Evolutionary conservation across 306 rosid species (phyloP).

Genomic region (Canavalia ensiformis): DNA sequence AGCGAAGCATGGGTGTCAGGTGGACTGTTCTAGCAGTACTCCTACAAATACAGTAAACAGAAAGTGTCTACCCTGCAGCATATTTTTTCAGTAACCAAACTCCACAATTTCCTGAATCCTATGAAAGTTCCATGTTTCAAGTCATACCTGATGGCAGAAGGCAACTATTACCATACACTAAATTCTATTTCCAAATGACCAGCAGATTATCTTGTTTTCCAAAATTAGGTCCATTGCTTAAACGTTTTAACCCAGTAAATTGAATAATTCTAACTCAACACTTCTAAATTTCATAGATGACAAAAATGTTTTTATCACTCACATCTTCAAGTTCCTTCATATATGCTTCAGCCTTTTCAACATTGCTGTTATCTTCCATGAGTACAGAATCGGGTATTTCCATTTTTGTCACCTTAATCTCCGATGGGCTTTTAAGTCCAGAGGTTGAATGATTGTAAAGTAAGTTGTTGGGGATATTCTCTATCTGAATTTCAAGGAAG

Average conservation of each 20-base stretch:
- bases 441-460: slow-evolving; percentile 43
- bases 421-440: slow-evolving; percentile 56
- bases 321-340: slow-evolving; percentile 89
- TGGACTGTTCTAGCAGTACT: background rate
- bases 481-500: slow-evolving; percentile 54
- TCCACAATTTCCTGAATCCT: slow-evolving; percentile 17
- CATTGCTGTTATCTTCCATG: slow-evolving; percentile 70
- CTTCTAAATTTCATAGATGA: slow-evolving; percentile 21
- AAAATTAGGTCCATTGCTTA: slow-evolving; percentile 1
- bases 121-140: background rate
- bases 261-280: slow-evolving; percentile 21
- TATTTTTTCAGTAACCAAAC: slow-evolving; percentile 13
- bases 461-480: slow-evolving; percentile 48
- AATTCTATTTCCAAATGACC: background rate
- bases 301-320: slow-evolving; percentile 55
- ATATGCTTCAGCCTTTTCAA: slow-evolving; percentile 86
- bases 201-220: background rate
- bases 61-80: background rate
- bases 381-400: slow-evolving; percentile 57
- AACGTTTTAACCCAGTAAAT: slow-evolving; percentile 35
- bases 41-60: background rate
- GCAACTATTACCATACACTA: background rate
- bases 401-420: slow-evolving; percentile 59
- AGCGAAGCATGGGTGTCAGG: background rate
- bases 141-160: slow-evolving; percentile 10